phyloP scores from a whole-genome alignment of 352 stramenopile species.

The Phytophthora foliorum region DNA sequence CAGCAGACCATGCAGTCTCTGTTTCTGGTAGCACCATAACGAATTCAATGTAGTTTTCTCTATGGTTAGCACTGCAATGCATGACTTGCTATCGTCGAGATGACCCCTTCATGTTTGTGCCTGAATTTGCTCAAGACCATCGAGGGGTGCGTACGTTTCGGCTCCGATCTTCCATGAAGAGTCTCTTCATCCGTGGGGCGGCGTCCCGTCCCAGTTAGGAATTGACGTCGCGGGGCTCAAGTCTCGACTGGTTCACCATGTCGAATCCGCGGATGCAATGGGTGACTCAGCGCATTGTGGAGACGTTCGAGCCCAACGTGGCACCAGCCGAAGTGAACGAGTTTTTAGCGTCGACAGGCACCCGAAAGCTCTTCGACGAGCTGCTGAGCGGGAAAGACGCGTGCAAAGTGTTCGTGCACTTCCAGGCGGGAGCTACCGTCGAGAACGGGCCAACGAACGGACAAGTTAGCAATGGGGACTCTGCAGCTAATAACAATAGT shows the following conservation, averaged over 20 bases:
- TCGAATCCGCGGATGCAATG: conserved; percentile 86
- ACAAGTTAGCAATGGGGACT: background rate
- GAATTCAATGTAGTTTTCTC: too few species aligned
- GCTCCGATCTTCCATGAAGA: conserved; percentile 32
- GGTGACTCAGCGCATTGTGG: conserved; percentile 77
- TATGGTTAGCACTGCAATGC: too few species aligned
- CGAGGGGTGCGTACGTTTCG: conserved; percentile 29
- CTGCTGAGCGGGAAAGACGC: conserved; percentile 75
- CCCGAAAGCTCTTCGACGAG: conserved; percentile 83
- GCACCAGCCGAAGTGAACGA: conserved; percentile 62
- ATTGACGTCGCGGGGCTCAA: conserved; percentile 17
- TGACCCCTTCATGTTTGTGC: too few species aligned
- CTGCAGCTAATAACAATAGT: conserved; percentile 36
- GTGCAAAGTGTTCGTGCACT: conserved; percentile 85
- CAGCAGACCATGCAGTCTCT: too few species aligned
- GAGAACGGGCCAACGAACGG: conserved; percentile 18
- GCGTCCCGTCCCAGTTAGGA: conserved; percentile 31
- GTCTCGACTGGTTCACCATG: conserved; percentile 48
- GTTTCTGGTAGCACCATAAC: too few species aligned
- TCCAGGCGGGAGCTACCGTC: conserved; percentile 37
- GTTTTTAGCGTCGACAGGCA: conserved; percentile 59
- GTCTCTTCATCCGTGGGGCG: conserved; percentile 15
- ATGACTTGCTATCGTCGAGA: too few species aligned
- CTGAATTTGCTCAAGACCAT: too few species aligned
- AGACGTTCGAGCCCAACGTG: conserved; percentile 83